A percentile compares a stretch with the other conserved stretches of the same genome.
phyloP scores from a whole-genome alignment of 139 green algal species.

The Chlamydomonas sphaeroides region DNA sequence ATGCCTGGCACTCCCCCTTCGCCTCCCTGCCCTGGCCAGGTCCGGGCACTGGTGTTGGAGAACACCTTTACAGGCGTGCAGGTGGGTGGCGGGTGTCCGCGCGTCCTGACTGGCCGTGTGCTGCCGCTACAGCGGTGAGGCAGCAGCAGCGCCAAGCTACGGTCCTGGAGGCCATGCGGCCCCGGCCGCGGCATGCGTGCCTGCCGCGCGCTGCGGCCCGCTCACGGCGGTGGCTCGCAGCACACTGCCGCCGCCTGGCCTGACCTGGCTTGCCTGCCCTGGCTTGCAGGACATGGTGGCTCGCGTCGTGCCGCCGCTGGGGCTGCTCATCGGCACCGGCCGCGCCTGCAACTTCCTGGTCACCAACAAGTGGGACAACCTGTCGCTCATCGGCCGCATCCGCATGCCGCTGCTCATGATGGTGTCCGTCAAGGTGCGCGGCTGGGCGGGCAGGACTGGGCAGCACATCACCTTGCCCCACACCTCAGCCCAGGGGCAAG shows the following conservation, averaged over 20 bases:
- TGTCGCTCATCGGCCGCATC: conserved; percentile 59
- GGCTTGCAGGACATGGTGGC: conserved; percentile 62
- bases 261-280: background rate
- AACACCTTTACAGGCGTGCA: conserved; percentile 90
- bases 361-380: conserved; percentile 88
- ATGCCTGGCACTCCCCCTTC: background rate
- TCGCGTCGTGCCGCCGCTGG: conserved; percentile 69
- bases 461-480: no score
- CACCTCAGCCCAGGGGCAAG: no score
- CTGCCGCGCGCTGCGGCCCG: no score
- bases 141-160: no score
- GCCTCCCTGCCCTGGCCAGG: conserved; percentile 29
- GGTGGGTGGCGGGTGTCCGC: no score
- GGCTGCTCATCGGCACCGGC: conserved; percentile 62
- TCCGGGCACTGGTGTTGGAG: conserved; percentile 80
- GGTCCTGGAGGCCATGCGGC: no score
- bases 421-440: conserved; percentile 69
- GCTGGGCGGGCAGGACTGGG: no score
- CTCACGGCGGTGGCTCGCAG: background rate
- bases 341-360: conserved; percentile 87
- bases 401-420: conserved; percentile 77
- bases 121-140: no score
- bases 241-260: background rate
- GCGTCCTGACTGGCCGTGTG: no score
- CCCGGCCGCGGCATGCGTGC: no score